phyloP scores from a whole-genome alignment of 2,329 filamentous ascomycete species.

The Hypomyces perniciosus region DNA sequence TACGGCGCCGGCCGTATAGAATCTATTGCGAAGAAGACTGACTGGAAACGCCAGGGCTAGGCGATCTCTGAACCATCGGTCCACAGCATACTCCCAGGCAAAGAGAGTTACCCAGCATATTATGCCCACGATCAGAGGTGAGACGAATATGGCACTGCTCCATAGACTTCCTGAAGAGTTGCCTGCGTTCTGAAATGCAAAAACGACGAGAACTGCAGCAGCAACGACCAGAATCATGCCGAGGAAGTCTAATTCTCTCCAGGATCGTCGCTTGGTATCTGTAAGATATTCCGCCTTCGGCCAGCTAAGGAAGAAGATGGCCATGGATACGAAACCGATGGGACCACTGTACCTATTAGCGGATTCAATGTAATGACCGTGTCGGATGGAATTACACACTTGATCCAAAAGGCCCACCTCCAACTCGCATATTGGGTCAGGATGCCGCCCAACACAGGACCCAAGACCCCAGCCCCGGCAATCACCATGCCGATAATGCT shows the following conservation, averaged over 20 bases:
- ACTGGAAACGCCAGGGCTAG: conserved; percentile 41
- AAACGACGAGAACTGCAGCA: conserved; percentile 50
- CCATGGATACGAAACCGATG: conserved; percentile 40
- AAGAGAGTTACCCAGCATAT: conserved; percentile 24
- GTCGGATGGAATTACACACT: conserved; percentile 32
- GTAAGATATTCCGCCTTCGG: conserved; percentile 38
- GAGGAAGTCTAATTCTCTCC: conserved; percentile 47
- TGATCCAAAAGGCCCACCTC: conserved; percentile 56
- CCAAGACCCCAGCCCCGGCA: conserved; percentile 43
- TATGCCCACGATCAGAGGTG: conserved; percentile 24
- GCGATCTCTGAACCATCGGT: conserved; percentile 21
- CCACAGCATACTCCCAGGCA: conserved; percentile 24
- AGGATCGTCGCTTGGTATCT: conserved; percentile 32
- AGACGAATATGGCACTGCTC: conserved; percentile 32
- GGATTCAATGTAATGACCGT: not conserved
- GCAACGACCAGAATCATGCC: conserved; percentile 49
- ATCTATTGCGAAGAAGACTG: conserved; percentile 40
- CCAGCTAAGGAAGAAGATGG: conserved; percentile 45
- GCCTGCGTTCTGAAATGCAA: conserved; percentile 50
- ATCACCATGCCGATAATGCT: conserved; percentile 44
- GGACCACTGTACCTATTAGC: conserved; percentile 37
- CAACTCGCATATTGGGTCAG: conserved; percentile 44
- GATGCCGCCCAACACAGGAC: conserved; percentile 46
- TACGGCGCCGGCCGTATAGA: conserved; percentile 37
- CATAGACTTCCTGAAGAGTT: conserved; percentile 32